Evolutionary conservation across 2,329 filamentous ascomycete genomes (phyloP).

Genomic region (Didymellaceae sp.): DNA sequence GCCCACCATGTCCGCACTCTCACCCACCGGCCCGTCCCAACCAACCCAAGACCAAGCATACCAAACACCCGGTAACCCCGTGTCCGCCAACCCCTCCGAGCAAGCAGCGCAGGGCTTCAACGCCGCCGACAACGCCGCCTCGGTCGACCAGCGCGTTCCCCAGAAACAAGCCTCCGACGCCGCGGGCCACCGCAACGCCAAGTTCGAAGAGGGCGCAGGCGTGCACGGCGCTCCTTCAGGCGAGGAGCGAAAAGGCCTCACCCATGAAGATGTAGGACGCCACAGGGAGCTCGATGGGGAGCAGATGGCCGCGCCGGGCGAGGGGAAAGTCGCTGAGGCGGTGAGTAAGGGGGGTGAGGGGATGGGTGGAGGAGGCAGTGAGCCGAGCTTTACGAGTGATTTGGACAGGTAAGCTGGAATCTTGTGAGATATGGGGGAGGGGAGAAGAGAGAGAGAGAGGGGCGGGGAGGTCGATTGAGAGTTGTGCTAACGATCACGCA

Average conservation of each 20-base stretch:
- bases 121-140: slow-evolving; percentile 38
- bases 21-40: slow-evolving; percentile 53
- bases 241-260: slow-evolving; percentile 52
- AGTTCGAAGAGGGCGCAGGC: slow-evolving; percentile 40
- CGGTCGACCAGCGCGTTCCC: slow-evolving; percentile 48
- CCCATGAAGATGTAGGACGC: slow-evolving; percentile 51
- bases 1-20: slow-evolving; percentile 48
- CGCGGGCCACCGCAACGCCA: slow-evolving; percentile 49
- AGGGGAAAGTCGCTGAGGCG: slow-evolving; percentile 53
- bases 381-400: slow-evolving; percentile 53
- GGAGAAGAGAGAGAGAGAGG: no score
- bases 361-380: slow-evolving; percentile 44
- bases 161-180: slow-evolving; percentile 45
- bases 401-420: slow-evolving; percentile 48
- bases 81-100: slow-evolving; percentile 52
- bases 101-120: slow-evolving; percentile 41
- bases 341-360: slow-evolving; percentile 44
- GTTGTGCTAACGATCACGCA: slow-evolving; percentile 25
- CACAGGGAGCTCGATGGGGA: slow-evolving; percentile 55
- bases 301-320: slow-evolving; percentile 57
- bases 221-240: slow-evolving; percentile 53
- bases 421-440: background rate
- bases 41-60: slow-evolving; percentile 54
- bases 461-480: no score
- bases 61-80: slow-evolving; percentile 55